These are phyloP conservation scores for Wickerhamomyces alni DNA, from an alignment of 805 yeast species.

Conservation along the genomic window DNA sequence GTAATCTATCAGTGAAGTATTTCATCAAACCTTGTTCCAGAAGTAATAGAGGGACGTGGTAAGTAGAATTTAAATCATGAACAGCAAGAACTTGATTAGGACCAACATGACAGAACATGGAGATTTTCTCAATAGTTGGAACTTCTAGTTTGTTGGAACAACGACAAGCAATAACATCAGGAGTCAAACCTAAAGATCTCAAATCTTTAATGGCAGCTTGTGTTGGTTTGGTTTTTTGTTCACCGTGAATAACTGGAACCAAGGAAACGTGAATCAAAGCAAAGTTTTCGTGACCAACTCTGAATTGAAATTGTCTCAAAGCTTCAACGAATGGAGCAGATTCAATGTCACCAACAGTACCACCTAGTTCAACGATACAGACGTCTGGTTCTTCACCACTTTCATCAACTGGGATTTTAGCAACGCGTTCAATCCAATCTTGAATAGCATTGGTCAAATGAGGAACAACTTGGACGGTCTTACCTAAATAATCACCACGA, in stretches of 20 bases:
- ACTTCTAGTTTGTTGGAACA: slow-evolving; percentile 77
- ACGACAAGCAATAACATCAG: slow-evolving; percentile 97
- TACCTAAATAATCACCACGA: slow-evolving; percentile 95
- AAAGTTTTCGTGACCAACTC: slow-evolving; percentile 91
- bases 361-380: slow-evolving; percentile 96
- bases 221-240: slow-evolving; percentile 98
- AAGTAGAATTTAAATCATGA: slow-evolving; percentile 93
- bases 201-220: slow-evolving; percentile 98
- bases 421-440: slow-evolving; percentile 95
- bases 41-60: slow-evolving; percentile 91
- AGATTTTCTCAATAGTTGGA: slow-evolving; percentile 89
- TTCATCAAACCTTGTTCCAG: slow-evolving; percentile 80
- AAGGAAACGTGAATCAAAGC: slow-evolving; percentile 94
- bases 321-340: slow-evolving; percentile 99
- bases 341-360: slow-evolving; percentile 99
- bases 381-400: slow-evolving; percentile 89
- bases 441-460: slow-evolving; percentile 96
- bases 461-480: slow-evolving; percentile 99
- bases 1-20: slow-evolving; percentile 63
- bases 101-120: slow-evolving; percentile 99
- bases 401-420: slow-evolving; percentile 86
- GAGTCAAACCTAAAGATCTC: slow-evolving; percentile 89
- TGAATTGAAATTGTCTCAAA: slow-evolving; percentile 95
- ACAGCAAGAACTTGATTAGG: slow-evolving; percentile 97
- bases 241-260: slow-evolving; percentile 97